Conservation (phyloP, 768 basidiomycete species). For the Solioccasus polychromus region DNA sequence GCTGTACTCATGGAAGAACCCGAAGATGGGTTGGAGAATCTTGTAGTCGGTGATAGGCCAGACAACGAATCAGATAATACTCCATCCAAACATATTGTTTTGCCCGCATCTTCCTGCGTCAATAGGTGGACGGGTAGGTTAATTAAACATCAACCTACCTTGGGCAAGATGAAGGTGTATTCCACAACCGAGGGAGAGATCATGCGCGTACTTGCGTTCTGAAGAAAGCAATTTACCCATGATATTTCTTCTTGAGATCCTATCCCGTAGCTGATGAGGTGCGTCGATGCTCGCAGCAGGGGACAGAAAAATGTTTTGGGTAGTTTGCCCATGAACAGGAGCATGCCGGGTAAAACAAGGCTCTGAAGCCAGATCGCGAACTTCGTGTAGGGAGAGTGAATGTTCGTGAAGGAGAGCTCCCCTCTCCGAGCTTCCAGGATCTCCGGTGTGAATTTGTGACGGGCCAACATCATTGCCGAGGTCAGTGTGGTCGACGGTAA, state of each 20-base stretch:
- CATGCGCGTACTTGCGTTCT: conserved; percentile 71
- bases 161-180: conserved; percentile 71
- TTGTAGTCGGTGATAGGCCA: conserved; percentile 31
- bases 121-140: background rate
- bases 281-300: conserved; percentile 2
- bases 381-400: too few species aligned
- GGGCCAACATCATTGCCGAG: too few species aligned
- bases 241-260: conserved; percentile 60
- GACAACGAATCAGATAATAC: conserved; percentile 32
- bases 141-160: conserved; percentile 42
- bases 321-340: too few species aligned
- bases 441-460: too few species aligned
- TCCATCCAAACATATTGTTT: conserved; percentile 32
- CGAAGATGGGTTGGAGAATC: conserved; percentile 35
- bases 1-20: conserved; percentile 38
- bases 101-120: conserved; percentile 21
- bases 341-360: too few species aligned
- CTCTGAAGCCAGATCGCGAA: too few species aligned
- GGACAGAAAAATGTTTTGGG: too few species aligned
- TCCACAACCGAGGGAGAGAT: conserved; percentile 67
- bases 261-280: conserved; percentile 20
- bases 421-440: too few species aligned
- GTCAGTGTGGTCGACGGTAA: too few species aligned
- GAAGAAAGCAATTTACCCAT: conserved; percentile 69
- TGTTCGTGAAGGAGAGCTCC: too few species aligned